Conservation (phyloP, 1,284 basidiomycete species). For the Kwoniella shivajii region DNA sequence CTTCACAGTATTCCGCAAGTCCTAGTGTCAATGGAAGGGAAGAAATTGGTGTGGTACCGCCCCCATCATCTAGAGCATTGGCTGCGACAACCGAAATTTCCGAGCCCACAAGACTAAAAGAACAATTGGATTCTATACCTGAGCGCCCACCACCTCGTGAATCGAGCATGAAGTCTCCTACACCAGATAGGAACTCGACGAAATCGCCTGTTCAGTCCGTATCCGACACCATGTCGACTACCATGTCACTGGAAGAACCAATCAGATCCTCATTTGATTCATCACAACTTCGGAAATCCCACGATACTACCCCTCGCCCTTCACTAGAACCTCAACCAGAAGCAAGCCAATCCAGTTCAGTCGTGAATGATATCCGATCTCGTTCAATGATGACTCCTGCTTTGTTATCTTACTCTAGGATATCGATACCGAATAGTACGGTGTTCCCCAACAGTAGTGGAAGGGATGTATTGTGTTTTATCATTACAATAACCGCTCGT, state of each 20-base stretch:
- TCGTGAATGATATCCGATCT: not conserved
- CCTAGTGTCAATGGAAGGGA: constrained; percentile 12
- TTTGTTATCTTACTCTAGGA: constrained; percentile 46
- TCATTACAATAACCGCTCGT: constrained; percentile 45
- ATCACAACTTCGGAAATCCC: constrained; percentile 20
- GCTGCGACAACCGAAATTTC: constrained; percentile 20
- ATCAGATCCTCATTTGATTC: constrained; percentile 14
- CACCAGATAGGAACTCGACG: constrained; percentile 5
- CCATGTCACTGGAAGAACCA: constrained; percentile 5
- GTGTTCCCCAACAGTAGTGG: constrained; percentile 49
- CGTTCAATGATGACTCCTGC: constrained; percentile 34
- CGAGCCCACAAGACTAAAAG: constrained; percentile 10
- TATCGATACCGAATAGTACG: constrained; percentile 49
- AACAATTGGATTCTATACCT: not conserved
- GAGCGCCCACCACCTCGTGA: constrained; percentile 8
- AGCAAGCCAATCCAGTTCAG: not conserved
- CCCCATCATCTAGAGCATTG: constrained; percentile 25
- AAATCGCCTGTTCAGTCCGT: constrained; percentile 11
- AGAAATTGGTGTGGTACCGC: constrained; percentile 12
- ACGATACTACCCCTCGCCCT: constrained; percentile 21
- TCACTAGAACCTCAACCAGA: constrained; percentile 8
- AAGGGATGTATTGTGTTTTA: constrained; percentile 53
- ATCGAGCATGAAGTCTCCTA: constrained; percentile 8
- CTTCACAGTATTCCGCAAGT: constrained; percentile 31
- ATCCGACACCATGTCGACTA: not conserved